Percentiles rank a stretch among this genome's conserved stretches.
Conservation (phyloP, 305 asterid genomes). For the Plantago coronopus region DNA sequence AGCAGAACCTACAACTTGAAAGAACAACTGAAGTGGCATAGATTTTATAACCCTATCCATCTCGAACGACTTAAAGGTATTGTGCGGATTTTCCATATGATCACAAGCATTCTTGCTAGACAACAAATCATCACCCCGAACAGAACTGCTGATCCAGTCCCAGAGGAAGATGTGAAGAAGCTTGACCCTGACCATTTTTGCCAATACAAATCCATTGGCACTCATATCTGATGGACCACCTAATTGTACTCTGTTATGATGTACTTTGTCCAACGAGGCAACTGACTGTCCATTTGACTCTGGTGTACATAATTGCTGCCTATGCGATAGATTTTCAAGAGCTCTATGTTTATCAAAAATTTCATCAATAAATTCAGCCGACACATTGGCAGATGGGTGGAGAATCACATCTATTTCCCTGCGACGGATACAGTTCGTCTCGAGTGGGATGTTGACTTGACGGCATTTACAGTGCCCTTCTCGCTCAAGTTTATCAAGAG, state of each 20-base stretch:
- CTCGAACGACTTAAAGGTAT: conserved; percentile 64
- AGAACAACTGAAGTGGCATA: conserved; percentile 84
- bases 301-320: conserved; percentile 39
- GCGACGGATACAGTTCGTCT: conserved; percentile 79
- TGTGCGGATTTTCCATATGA: conserved; percentile 67
- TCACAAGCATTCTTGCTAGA: conserved; percentile 43
- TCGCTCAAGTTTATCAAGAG: conserved; percentile 72
- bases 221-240: conserved; percentile 70
- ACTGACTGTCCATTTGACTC: conserved; percentile 49
- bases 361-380: conserved; percentile 58
- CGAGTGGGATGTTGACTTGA: conserved; percentile 55
- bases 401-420: conserved; percentile 66
- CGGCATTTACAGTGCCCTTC: conserved; percentile 82
- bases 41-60: conserved; percentile 60
- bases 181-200: conserved; percentile 85
- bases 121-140: conserved; percentile 51
- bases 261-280: conserved; percentile 58
- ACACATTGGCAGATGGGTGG: conserved; percentile 62
- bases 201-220: conserved; percentile 68
- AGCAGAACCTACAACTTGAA: conserved; percentile 78
- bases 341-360: conserved; percentile 73
- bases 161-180: conserved; percentile 83
- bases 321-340: conserved; percentile 61
- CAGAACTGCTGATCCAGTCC: conserved; percentile 54
- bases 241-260: conserved; percentile 35